Percentiles rank a stretch among this genome's conserved stretches.
phyloP scores from a whole-genome alignment of 2,329 filamentous ascomycete genomes.

The Orbilia ellipsospora region DNA sequence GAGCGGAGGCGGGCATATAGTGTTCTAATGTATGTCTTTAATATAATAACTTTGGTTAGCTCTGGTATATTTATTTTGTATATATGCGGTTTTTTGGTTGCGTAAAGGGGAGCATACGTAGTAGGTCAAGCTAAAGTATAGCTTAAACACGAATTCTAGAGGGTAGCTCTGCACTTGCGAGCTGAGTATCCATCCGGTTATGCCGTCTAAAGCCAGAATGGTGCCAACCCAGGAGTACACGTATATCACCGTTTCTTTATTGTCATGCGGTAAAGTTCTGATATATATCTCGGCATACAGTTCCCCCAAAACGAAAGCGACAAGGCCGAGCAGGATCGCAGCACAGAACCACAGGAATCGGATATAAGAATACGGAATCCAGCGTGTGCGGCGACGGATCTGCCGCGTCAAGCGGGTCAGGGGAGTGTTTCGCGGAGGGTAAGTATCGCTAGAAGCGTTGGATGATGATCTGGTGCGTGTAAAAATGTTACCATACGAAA shows the following conservation, averaged over 20 bases:
- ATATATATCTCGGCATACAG: slow-evolving; percentile 77
- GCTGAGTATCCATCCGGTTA: slow-evolving; percentile 75
- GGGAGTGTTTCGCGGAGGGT: slow-evolving; percentile 39
- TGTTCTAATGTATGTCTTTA: slow-evolving; percentile 74
- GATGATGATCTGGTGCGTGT: slow-evolving; percentile 49
- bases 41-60: background rate
- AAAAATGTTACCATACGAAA: slow-evolving; percentile 45
- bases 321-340: slow-evolving; percentile 71
- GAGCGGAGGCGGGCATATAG: slow-evolving; percentile 75
- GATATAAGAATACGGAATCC: slow-evolving; percentile 66
- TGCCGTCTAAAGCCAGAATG: slow-evolving; percentile 72
- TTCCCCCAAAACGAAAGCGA: slow-evolving; percentile 76
- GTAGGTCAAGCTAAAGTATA: slow-evolving; percentile 77
- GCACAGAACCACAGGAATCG: slow-evolving; percentile 77
- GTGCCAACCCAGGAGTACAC: slow-evolving; percentile 77
- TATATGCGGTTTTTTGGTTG: background rate
- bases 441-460: slow-evolving; percentile 27
- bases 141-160: slow-evolving; percentile 77
- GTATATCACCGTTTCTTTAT: slow-evolving; percentile 74
- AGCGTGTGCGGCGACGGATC: slow-evolving; percentile 39
- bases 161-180: slow-evolving; percentile 76
- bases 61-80: background rate
- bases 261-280: slow-evolving; percentile 74
- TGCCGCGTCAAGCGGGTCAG: slow-evolving; percentile 34
- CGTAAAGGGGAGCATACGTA: slow-evolving; percentile 59